Evolutionary conservation across 2,329 filamentous ascomycete species (phyloP).

Genomic region (Hypomyces perniciosus): DNA sequence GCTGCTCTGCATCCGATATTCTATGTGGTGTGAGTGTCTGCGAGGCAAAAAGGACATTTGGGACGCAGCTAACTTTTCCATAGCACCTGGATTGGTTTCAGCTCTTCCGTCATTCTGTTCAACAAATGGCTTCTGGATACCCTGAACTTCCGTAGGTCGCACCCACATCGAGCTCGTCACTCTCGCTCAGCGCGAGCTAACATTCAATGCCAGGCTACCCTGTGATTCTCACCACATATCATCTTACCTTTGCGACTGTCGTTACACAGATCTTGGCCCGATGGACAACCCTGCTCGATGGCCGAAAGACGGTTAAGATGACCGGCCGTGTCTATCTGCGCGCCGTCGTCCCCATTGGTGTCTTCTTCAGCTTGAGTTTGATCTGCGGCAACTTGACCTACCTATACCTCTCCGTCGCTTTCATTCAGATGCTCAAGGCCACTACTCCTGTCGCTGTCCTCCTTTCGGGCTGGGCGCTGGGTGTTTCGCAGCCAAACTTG

Average conservation of each 20-base stretch:
- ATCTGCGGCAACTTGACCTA: constrained; percentile 97
- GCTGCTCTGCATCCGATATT: constrained; percentile 69
- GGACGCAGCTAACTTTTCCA: background rate
- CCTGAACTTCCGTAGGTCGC: constrained; percentile 59
- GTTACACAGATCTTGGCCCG: constrained; percentile 92
- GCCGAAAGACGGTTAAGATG: constrained; percentile 95
- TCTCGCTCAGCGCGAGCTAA: constrained; percentile 13
- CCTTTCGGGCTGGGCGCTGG: constrained; percentile 80
- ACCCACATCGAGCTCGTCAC: constrained; percentile 1
- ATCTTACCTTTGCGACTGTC: constrained; percentile 84
- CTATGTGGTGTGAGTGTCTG: constrained; percentile 63
- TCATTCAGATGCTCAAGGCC: constrained; percentile 99
- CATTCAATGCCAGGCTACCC: constrained; percentile 48
- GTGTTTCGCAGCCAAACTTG: constrained; percentile 75
- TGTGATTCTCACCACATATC: constrained; percentile 91
- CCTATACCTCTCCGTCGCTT: constrained; percentile 88
- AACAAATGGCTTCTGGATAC: constrained; percentile 98
- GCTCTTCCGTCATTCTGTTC: constrained; percentile 93
- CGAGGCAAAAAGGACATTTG: background rate
- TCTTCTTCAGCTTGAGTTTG: constrained; percentile 93
- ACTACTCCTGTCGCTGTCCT: constrained; percentile 93
- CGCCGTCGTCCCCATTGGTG: constrained; percentile 87
- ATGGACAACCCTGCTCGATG: constrained; percentile 84
- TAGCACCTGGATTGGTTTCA: constrained; percentile 88
- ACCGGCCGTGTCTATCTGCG: constrained; percentile 87